phyloP scores from a whole-genome alignment of 2,329 filamentous ascomycete genomes.

The Macrophomina tecta region DNA sequence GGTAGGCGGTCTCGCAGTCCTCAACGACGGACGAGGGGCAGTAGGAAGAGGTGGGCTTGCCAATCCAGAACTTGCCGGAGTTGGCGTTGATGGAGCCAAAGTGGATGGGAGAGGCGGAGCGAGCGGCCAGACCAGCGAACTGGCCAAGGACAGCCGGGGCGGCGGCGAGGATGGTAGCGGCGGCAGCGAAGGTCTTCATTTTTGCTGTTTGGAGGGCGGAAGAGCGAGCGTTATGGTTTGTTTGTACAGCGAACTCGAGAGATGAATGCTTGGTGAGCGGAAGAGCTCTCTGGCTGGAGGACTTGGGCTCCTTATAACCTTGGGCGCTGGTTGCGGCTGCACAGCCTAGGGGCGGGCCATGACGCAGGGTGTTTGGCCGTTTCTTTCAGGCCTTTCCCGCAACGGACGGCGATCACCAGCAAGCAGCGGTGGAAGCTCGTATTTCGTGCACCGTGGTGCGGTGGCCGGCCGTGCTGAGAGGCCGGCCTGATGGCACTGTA shows the following conservation, averaged over 20 bases:
- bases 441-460: constrained; percentile 20
- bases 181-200: constrained; percentile 44
- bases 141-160: constrained; percentile 32
- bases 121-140: constrained; percentile 53
- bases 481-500: too few relatives aligned
- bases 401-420: constrained; percentile 8
- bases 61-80: constrained; percentile 58
- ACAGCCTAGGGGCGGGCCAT: constrained; percentile 12
- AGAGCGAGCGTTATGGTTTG: constrained; percentile 7
- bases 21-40: constrained; percentile 52
- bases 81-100: constrained; percentile 53
- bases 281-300: neutral
- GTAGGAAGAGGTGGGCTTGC: constrained; percentile 54
- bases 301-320: constrained; percentile 9
- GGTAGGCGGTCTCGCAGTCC: constrained; percentile 48
- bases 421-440: constrained; percentile 22
- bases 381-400: neutral
- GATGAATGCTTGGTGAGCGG: neutral
- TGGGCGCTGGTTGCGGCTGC: neutral
- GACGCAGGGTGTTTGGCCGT: constrained; percentile 8
- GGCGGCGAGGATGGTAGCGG: constrained; percentile 37
- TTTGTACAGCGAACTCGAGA: neutral
- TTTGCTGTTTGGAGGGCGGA: constrained; percentile 18
- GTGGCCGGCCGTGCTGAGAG: neutral
- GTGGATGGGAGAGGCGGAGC: constrained; percentile 59